Evolutionary conservation across 2,329 filamentous ascomycete species (phyloP), one percentile per base, ranked within the genome.

Genomic region (Helotiales sp.): DNA sequence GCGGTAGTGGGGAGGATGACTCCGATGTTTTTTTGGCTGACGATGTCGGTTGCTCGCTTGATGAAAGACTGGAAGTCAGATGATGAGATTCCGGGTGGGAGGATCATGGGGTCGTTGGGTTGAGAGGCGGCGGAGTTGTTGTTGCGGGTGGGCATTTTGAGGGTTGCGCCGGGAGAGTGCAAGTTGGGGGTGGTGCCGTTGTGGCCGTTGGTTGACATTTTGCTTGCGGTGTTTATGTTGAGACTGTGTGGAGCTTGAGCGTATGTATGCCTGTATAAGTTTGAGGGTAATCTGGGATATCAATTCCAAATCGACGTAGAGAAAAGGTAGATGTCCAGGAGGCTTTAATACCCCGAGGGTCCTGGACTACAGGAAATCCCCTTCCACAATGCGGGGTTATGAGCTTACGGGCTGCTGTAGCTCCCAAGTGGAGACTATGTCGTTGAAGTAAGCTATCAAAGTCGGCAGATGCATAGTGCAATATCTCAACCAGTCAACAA

Each of bases 11-110:
- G 43, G 13, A 52, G 55, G 43, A 69, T 64, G 17, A 71, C 43
- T 7, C 43, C 26, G 8, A 70, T 34, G 40, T 70, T 71, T 26
- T 65, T 32, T 0, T 30, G 59, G 8, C 40, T 58, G 32, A 47
- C 50, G 8, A 65, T 61, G 7, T 45, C 24, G 24, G 47, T 59
- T 10, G 64, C 66, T 15, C 30, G 30, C 13, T 17, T 20, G 15
- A 67, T 65, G 32, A 64, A 70, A 20, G 52, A 30, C 17, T 50
- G 28, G n/a, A 70, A 71, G 15, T 65, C 34, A 17, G 63, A 61
- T 1, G 61, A 61, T 3, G 26, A 52, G 7, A 50, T 59, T 30
- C 68, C 63, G 6, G 65, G 69, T 20, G 69, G 69, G 5, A 70
- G 64, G 34, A 61, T 49, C 37, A 65, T 64, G 28, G 65, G 67